A percentile compares a stretch with the other conserved stretches of the same genome.
phyloP scores from a whole-genome alignment of 2,329 filamentous ascomycete genomes.

The Phyllosticta citriasiana region DNA sequence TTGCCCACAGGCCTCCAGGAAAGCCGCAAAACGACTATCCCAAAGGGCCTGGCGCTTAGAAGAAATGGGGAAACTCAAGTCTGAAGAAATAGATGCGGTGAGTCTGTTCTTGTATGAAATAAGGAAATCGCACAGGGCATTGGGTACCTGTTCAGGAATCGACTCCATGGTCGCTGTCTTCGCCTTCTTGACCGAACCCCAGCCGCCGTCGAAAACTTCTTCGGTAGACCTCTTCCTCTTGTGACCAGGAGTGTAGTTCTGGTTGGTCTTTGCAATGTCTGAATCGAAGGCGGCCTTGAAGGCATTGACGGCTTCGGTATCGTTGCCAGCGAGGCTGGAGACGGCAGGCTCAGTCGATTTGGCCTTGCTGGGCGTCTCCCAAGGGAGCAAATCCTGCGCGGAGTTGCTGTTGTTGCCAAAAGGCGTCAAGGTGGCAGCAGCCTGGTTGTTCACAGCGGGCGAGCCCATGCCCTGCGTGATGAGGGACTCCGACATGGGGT shows the following conservation, averaged over 20 bases:
- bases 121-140: neutral
- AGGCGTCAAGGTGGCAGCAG: neutral
- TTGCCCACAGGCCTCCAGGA: neutral
- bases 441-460: neutral
- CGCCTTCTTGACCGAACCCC: neutral
- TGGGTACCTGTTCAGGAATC: neutral
- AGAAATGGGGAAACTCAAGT: neutral
- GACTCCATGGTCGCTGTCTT: neutral
- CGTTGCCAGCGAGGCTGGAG: neutral
- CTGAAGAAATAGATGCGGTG: neutral
- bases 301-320: neutral
- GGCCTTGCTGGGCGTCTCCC: neutral
- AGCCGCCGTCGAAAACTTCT: neutral
- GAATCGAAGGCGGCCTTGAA: neutral
- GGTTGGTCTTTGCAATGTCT: neutral
- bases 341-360: no score
- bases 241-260: neutral
- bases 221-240: neutral
- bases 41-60: neutral
- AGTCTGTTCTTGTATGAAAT: neutral
- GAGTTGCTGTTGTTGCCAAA: neutral
- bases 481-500: neutral
- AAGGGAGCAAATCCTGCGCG: no score
- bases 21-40: neutral
- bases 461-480: constrained; percentile 1